A percentile compares a stretch with the other conserved stretches of the same genome.
phyloP scores from a whole-genome alignment of 2,329 filamentous ascomycete genomes.

The Aquanectria penicillioides region DNA sequence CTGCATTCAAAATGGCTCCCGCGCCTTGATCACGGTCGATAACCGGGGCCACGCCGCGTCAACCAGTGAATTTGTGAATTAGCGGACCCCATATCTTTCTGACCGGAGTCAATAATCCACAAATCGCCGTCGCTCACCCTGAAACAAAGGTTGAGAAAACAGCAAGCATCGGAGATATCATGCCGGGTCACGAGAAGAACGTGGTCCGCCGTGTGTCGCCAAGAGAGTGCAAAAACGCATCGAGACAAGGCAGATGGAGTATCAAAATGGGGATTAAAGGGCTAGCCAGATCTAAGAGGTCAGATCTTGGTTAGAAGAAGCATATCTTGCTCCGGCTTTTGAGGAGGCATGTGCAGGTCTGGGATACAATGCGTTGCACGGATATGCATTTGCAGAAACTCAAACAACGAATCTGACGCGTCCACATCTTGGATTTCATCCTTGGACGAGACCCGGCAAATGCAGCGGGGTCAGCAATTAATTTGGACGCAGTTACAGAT shows the following conservation, averaged over 20 bases:
- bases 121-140: constrained; percentile 7
- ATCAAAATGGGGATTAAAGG: neutral
- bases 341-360: too few species aligned
- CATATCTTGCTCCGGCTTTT: too few species aligned
- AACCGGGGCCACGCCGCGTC: constrained; percentile 6
- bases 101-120: constrained; percentile 19
- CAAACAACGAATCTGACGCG: too few species aligned
- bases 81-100: constrained; percentile 11
- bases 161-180: neutral
- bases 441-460: too few species aligned
- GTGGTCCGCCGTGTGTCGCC: neutral
- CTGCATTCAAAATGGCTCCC: neutral
- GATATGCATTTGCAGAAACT: too few species aligned
- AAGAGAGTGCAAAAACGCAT: neutral
- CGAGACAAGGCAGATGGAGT: neutral
- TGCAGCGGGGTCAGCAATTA: too few species aligned
- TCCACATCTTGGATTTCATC: too few species aligned
- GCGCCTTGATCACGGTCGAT: neutral
- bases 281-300: too few species aligned
- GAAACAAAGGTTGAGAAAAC: constrained; percentile 10
- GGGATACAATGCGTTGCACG: too few species aligned
- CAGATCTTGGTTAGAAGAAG: too few species aligned
- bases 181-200: neutral
- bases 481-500: too few species aligned
- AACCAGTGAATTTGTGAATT: constrained; percentile 6